These are phyloP conservation scores for Fraxinus ornus DNA, from an alignment of 305 asterid genomes.

Conservation along the genomic window DNA sequence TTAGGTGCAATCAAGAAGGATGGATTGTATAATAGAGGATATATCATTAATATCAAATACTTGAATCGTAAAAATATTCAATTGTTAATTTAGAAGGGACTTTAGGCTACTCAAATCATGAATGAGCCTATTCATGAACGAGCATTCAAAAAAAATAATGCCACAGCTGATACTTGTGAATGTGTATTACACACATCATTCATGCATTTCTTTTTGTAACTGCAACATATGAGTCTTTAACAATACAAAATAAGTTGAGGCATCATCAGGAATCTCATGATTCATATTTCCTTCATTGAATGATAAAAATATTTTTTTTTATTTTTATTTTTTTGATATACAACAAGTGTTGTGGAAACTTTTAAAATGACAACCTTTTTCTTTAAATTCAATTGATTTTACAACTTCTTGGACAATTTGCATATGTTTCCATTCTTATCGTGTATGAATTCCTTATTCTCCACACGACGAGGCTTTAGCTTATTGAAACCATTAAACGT, in stretches of 20 bases:
- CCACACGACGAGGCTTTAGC: not conserved
- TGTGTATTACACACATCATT: no score
- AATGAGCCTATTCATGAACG: conserved; percentile 93
- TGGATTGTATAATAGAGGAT: conserved; percentile 49
- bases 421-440: not conserved
- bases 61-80: conserved; percentile 78
- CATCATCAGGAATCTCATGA: no score
- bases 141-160: conserved; percentile 28
- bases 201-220: no score
- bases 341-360: no score
- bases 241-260: no score
- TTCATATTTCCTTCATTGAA: no score
- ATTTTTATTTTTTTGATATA: no score
- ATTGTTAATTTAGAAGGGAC: conserved; percentile 67
- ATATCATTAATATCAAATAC: conserved; percentile 79
- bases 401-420: not conserved
- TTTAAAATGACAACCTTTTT: no score
- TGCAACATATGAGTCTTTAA: no score
- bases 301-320: no score
- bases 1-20: conserved; percentile 32
- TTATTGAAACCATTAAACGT: not conserved
- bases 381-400: no score
- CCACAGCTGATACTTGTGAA: no score
- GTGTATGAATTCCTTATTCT: not conserved
- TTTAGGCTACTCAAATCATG: conserved; percentile 98